Percentiles rank a stretch among this genome's conserved stretches.
Conservation (phyloP, 2,329 filamentous ascomycete genomes). For the Fusarium graminum region DNA sequence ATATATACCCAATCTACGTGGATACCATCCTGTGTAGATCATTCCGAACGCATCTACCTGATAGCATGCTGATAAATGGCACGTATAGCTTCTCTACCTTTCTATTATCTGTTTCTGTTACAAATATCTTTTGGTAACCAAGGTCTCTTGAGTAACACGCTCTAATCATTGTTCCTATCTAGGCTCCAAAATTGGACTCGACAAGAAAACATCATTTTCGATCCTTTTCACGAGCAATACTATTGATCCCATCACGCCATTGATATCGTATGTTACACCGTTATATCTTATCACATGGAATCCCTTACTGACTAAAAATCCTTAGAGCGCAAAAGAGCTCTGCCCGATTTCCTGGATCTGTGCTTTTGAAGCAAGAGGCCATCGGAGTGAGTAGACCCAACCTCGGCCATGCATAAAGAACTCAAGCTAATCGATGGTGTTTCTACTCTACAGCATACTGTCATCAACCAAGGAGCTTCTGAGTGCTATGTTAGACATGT, state of each 20-base stretch:
- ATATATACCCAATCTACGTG: background rate
- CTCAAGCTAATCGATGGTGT: background rate
- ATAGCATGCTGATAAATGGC: constrained; percentile 1
- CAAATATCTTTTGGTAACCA: too few species aligned
- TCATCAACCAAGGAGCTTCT: background rate
- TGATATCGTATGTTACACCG: background rate
- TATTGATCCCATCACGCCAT: background rate
- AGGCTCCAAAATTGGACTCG: background rate
- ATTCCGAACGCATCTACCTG: background rate
- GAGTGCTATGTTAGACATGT: background rate
- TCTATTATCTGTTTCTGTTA: background rate
- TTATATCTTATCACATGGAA: too few species aligned
- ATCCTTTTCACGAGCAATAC: constrained; percentile 3
- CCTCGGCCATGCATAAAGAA: background rate
- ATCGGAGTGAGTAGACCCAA: background rate
- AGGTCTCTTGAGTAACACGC: background rate
- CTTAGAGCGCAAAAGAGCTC: background rate
- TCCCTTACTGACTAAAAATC: accelerated
- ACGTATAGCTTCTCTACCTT: background rate
- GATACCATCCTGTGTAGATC: background rate
- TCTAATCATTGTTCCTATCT: background rate
- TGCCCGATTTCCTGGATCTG: background rate
- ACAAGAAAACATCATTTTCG: background rate
- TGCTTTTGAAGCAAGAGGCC: background rate
- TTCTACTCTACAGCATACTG: background rate